phyloP scores from a whole-genome alignment of 257 asterid genomes.

The Paraleonurus japonicus region DNA sequence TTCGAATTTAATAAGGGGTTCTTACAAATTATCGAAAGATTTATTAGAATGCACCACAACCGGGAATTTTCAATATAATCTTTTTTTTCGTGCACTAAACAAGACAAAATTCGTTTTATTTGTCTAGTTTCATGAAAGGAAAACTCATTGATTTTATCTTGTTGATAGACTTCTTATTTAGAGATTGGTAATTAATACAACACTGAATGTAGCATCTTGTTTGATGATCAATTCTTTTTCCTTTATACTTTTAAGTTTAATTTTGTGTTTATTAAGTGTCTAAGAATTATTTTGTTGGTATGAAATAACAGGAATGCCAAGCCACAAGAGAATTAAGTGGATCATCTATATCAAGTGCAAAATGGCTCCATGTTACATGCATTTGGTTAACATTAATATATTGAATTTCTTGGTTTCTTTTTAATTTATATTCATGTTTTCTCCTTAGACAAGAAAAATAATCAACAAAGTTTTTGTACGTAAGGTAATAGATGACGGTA shows the following conservation, averaged over 20 bases:
- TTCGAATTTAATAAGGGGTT: neutral
- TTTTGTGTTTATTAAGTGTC: neutral
- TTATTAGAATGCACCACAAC: too few species aligned
- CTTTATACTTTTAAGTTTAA: neutral
- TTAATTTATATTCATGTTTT: neutral
- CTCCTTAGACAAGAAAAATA: too few species aligned
- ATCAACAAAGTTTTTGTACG: too few species aligned
- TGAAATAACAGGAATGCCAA: neutral
- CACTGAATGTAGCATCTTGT: too few species aligned
- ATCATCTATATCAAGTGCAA: neutral
- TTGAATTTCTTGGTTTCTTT: neutral
- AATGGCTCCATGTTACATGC: neutral
- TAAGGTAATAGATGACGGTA: too few species aligned
- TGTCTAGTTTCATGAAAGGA: neutral
- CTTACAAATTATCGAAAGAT: neutral
- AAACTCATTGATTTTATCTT: neutral
- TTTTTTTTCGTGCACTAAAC: neutral
- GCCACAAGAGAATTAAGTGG: neutral
- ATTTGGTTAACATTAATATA: neutral
- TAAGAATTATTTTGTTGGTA: neutral
- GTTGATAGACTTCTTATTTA: too few species aligned
- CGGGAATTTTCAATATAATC: too few species aligned
- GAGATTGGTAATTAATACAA: too few species aligned
- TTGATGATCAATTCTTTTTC: neutral
- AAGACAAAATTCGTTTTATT: neutral